Percentiles rank a stretch among this genome's conserved stretches.
Conservation (phyloP, 306 rosid genomes). For the Canavalia ensiformis region DNA sequence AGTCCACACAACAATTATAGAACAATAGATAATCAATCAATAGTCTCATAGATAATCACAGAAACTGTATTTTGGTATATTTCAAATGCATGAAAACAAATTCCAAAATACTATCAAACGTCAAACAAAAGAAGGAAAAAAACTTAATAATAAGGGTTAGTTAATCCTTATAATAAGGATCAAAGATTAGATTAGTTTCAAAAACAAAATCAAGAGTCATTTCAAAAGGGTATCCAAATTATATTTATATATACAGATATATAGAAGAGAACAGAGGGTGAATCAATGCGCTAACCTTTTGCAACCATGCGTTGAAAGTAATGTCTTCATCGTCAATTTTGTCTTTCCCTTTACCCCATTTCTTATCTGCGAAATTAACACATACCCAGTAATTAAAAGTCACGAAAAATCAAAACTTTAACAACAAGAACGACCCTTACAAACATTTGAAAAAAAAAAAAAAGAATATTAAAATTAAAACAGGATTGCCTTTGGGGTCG, state of each 20-base stretch:
- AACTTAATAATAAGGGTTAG: neutral
- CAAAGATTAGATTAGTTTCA: neutral
- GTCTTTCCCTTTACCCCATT: constrained; percentile 94
- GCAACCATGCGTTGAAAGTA: constrained; percentile 99
- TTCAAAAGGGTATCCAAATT: constrained; percentile 3
- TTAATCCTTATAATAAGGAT: neutral
- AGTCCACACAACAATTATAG: neutral
- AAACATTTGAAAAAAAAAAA: neutral
- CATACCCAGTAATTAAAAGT: constrained; percentile 22
- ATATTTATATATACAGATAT: neutral
- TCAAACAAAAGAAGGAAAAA: neutral
- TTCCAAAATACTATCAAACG: neutral
- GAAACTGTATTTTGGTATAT: constrained; percentile 3
- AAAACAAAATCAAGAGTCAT: constrained; percentile 3
- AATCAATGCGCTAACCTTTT: constrained; percentile 99
- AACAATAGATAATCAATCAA: constrained; percentile 7
- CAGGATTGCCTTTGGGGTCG: constrained; percentile 84
- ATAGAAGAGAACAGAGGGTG: constrained; percentile 49
- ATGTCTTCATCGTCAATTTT: constrained; percentile 94
- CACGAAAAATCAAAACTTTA: constrained; percentile 27
- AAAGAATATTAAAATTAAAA: neutral
- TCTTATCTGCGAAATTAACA: constrained; percentile 71
- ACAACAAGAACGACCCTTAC: neutral
- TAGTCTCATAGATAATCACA: constrained; percentile 1
- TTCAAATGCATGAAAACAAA: neutral